Evolutionary conservation across 139 green algal genomes (phyloP).

Genomic region (Chlorella sorokiniana): DNA sequence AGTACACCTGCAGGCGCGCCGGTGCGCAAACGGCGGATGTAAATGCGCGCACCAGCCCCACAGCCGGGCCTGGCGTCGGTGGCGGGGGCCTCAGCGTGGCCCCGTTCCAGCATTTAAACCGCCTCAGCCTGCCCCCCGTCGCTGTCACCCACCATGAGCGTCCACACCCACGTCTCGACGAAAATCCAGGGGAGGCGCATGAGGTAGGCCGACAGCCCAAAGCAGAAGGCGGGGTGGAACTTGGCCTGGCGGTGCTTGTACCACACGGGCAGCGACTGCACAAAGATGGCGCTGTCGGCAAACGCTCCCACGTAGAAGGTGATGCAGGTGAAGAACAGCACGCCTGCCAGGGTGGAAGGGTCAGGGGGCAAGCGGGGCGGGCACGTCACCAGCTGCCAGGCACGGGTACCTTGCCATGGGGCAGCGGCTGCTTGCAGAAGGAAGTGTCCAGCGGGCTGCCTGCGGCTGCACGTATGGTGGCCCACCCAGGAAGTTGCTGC

Average conservation of each 20-base stretch:
- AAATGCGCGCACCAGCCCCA: too few relatives aligned
- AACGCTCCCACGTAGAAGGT: conserved; percentile 1
- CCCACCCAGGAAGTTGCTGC: conserved; percentile 8
- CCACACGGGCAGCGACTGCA: conserved; percentile 39
- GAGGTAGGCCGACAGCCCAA: conserved; percentile 49
- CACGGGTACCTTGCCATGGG: neutral
- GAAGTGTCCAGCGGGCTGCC: too few relatives aligned
- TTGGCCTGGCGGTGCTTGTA: conserved; percentile 63
- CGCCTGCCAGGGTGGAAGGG: conserved; percentile 20
- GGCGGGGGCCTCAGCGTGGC: neutral
- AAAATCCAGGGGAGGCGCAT: conserved; percentile 53
- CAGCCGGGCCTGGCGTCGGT: neutral
- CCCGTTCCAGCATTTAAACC: neutral
- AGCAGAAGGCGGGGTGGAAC: conserved; percentile 47
- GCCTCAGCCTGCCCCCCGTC: neutral
- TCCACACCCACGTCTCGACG: conserved; percentile 40
- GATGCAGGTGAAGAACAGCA: conserved; percentile 64
- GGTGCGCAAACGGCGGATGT: too few relatives aligned
- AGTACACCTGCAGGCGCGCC: neutral
- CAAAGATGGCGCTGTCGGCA: conserved; percentile 18
- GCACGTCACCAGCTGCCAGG: conserved; percentile 31
- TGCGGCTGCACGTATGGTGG: too few relatives aligned
- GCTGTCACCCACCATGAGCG: conserved; percentile 30
- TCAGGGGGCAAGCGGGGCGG: neutral
- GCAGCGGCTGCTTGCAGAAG: neutral